Base-by-base conservation (phyloP, 768 basidiomycete species). In the Boletus patriciae region DNA sequence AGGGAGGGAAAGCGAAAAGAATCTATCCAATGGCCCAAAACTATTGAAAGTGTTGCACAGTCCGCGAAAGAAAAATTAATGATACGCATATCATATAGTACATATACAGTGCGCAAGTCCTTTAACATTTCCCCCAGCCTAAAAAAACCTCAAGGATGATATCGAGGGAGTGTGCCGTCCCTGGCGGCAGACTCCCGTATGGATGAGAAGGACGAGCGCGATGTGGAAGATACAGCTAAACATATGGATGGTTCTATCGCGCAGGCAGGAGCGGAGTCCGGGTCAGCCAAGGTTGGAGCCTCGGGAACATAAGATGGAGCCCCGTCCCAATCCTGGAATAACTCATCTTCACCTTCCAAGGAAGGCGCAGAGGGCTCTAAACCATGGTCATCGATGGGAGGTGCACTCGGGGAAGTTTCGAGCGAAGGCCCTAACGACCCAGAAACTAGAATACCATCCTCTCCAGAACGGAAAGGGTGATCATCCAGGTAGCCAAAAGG, bases 301-400 rank as follows among this genome's bases (percentile, higher is more conserved):
- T 57, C 60, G 3, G 42, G 46, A 25, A 34, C 18, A 29, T 50
- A 46, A 18, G 55, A 51, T 33, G 61, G 60, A 43, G 44, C 34
- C 4, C 44, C 45, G 6, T 65, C 61, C 69, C 71, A 70, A 37
- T 64, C 54, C n/a, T 58, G 61, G 45, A 60, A 66, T 23, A 58
- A 34, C 27, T 58, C 59, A 40, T 66, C 63, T 46, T 58, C 65
- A 21, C 60, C 59, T 36, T 70, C 73, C 42, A 66, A 53, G 21
- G 60, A 55, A 43, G 81, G 81, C 3, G 82, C 82, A 50, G 83
- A 84, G n/a, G 84, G 79, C 19, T 74, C 62, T 31, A 78, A 58
- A 34, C 54, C 54, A 54, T 62, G 60, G 21, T 63, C 62, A 45
- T 68, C 64, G 21, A 72, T 53, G 15, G 71, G 67, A 37, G 76